Evolutionary conservation across 2,329 filamentous ascomycete genomes (phyloP).

Genomic region (Coleophoma cylindrospora): DNA sequence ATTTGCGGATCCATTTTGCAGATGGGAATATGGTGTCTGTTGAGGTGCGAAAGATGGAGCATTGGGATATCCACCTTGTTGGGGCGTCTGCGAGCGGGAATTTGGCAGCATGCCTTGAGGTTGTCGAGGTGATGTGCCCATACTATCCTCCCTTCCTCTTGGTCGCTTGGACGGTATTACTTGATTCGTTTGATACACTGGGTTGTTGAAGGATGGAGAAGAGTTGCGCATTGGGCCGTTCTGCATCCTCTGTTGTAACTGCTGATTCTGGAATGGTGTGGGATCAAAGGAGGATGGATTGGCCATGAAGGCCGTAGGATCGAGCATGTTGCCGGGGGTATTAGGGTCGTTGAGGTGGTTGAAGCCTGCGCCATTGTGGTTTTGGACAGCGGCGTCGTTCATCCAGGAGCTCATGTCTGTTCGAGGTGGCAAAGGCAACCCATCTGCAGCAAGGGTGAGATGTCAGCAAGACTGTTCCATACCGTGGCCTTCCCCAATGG

Average conservation of each 20-base stretch:
- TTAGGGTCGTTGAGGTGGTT: slow-evolving; percentile 56
- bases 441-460: slow-evolving; percentile 23
- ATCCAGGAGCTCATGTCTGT: slow-evolving; percentile 68
- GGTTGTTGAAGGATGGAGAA: slow-evolving; percentile 73
- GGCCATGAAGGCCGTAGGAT: slow-evolving; percentile 59
- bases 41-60: slow-evolving; percentile 42
- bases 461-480: slow-evolving; percentile 21
- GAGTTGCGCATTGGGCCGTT: slow-evolving; percentile 81
- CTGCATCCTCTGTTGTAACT: slow-evolving; percentile 57
- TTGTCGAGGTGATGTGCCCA: slow-evolving; percentile 76
- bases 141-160: slow-evolving; percentile 75
- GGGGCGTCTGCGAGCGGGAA: slow-evolving; percentile 89
- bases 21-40: slow-evolving; percentile 68
- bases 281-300: slow-evolving; percentile 56
- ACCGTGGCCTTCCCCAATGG: slow-evolving; percentile 15
- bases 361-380: slow-evolving; percentile 67
- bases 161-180: slow-evolving; percentile 88
- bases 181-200: slow-evolving; percentile 76
- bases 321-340: slow-evolving; percentile 54
- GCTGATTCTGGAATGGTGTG: slow-evolving; percentile 42
- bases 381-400: slow-evolving; percentile 62
- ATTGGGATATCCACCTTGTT: slow-evolving; percentile 63
- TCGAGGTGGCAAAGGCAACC: slow-evolving; percentile 31
- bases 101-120: slow-evolving; percentile 68
- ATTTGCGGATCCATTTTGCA: slow-evolving; percentile 76